Percentiles rank a stretch among this genome's conserved stretches.
phyloP scores from a whole-genome alignment of 2,329 filamentous ascomycete genomes.

The Pseudogymnoascus sp. region DNA sequence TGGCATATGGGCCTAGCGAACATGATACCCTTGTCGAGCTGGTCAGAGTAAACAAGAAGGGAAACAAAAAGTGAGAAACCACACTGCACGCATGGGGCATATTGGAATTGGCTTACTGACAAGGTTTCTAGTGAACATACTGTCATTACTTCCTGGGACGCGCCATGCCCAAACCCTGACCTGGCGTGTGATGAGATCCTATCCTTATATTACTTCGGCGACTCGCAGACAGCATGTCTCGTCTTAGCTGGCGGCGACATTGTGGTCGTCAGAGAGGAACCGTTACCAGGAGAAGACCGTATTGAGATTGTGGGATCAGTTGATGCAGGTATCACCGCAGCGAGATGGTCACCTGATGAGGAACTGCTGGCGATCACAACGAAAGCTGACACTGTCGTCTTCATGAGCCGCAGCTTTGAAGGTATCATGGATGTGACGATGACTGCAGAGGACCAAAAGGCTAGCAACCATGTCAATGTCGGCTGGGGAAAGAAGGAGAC shows the following conservation, averaged over 20 bases:
- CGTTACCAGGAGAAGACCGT: constrained; percentile 59
- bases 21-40: constrained; percentile 68
- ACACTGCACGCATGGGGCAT: constrained; percentile 35
- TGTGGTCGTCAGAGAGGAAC: constrained; percentile 70
- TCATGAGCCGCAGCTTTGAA: constrained; percentile 91
- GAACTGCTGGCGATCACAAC: constrained; percentile 82
- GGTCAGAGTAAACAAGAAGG: constrained; percentile 43
- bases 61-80: constrained; percentile 27
- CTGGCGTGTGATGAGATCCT: constrained; percentile 69
- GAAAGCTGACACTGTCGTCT: constrained; percentile 68
- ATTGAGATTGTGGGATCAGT: constrained; percentile 96
- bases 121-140: constrained; percentile 29
- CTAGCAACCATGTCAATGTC: constrained; percentile 91
- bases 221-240: constrained; percentile 69
- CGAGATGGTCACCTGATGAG: constrained; percentile 91
- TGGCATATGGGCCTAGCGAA: constrained; percentile 73
- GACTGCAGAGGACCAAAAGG: constrained; percentile 67
- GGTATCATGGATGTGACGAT: constrained; percentile 69
- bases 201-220: constrained; percentile 76
- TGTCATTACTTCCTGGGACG: constrained; percentile 76
- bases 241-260: constrained; percentile 89
- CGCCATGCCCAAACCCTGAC: constrained; percentile 70
- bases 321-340: constrained; percentile 82
- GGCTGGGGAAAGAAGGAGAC: constrained; percentile 99
- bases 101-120: constrained; percentile 12